Base-by-base conservation (phyloP, 805 yeast species). In the Saturnispora dispora region DNA sequence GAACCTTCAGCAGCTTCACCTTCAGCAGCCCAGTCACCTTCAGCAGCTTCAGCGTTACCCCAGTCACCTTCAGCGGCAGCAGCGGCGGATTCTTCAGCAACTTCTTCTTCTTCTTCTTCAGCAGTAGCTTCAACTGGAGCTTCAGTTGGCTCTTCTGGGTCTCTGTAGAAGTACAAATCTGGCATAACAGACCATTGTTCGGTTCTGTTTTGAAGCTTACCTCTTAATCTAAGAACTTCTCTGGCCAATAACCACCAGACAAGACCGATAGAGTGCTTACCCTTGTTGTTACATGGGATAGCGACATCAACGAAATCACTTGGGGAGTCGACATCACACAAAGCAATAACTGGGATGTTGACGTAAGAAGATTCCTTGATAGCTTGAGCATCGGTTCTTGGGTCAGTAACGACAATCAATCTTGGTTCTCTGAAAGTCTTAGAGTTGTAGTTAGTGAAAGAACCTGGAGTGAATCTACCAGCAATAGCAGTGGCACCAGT, bases 381-480 rank as follows among this genome's bases (percentile, higher is more conserved):
- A 71, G 99, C 98, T 82, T 93, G 99, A 72, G 96, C 87, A 73
- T 93, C 99, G 66, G 98, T 91, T 85, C 98, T 91, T 81, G 99
- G 99, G 81, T 93, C 99, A 70, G 98, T 91, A 71, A 93, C 99
- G 68, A 93, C 81, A 74, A 93, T 89, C 74, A 93, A 85, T 82
- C 99, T 88, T 83, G 99, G 99, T 83, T 93, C 99, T 82, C 91
- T 93, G 96, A 93, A 93, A 67, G 97, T 88, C 80, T 97, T 91
- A 78, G 99, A 93, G 82, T 91, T 93, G 82, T 93, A 93, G 83
- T 93, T 93, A 75, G 99, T 93, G 93, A 93, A 93, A 81, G 86
- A 84, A 88, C 99, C 99, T 79, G 99, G 99, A 69, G 99, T 93
- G 87, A 93, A 93, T 82, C 99, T 89, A 79, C 99, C 99, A 68